Base-by-base conservation (phyloP, 257 asterid genomes). In the Thymus mandschuricus region DNA sequence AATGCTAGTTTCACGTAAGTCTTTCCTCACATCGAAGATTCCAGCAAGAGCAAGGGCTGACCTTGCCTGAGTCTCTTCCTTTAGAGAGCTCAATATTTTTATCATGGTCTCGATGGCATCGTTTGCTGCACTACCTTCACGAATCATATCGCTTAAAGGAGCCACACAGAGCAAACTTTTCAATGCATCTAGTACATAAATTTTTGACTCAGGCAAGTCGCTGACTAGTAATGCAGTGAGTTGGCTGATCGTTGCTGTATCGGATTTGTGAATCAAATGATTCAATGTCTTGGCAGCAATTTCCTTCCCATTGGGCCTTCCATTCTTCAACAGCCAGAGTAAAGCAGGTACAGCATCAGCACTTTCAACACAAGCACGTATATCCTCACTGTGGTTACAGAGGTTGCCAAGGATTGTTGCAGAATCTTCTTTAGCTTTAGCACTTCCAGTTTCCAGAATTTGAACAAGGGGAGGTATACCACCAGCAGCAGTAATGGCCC, bases 401-500 rank as follows among this genome's bases (percentile, higher is more conserved):
- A 95, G 96, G 85, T 95, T 95, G 66, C 98, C 99, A 73, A 95
- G 96, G 70, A 95, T 89, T 15, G 96, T 92, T 71, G 98, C 99
- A 56, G 99, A 84, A 76, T 95, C 99, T 83, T 95, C 99, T 82
- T 95, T 95, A 35, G 99, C 99, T 85, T 83, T 95, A 31, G 89
- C 93, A 72, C 98, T 89, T 31, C 99, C 99, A 1, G 98, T 95
- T 79, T 95, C 99, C 28, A 95, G 81, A 72, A 95, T 95, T 76
- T 95, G 99, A 67, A 95, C 99, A 75, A 95, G 98, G 27, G 99
- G 99, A 28, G 99, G 99, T 60, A 95, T 92, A 66, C 99, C 99
- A 70, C 99, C 99, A 71, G 99, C 99, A 54, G 99, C 99, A 13
- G 99, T 92, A 70, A 95, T 95, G 66, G 99, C 99, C 99, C 98